Evolutionary conservation across 2,329 filamentous ascomycete genomes (phyloP), one percentile per base, ranked within the genome.

Genomic region (Clonostachys chloroleuca): DNA sequence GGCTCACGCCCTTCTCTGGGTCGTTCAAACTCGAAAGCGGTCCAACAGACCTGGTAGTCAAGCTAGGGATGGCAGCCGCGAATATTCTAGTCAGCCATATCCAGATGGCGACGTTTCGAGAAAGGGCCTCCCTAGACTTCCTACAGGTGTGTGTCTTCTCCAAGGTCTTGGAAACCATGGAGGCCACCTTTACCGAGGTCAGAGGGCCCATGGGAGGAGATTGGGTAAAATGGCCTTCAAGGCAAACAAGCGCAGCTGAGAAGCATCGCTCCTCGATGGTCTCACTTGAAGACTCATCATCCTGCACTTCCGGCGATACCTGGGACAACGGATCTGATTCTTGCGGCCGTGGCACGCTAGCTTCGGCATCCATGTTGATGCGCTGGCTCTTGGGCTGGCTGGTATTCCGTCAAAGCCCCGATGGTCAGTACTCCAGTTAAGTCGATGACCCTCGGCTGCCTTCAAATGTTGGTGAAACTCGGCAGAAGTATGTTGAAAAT

Each of bases 261-360:
- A 86, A 84, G 60, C 73, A 77, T 49, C 81, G 72, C 66, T 86
- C 82, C 63, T 86, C 82, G 57, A 84, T 81, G 36, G 77, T 77
- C 59, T 81, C 65, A 34, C 18, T 40, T 33, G 43, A 42, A 30
- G 24, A 30, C 9, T 30, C 24, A 30, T 30, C 8, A 30, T 18
- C 40, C 24, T 42, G 40, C 12, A 17, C 5, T 7, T 42, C 13
- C 17, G 40, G 40, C 24, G 40, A 6, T 17, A 12, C 12, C 12
- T 42, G 17, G 18, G 18, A 5, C 13, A 47, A 50, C 24, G 34
- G 56, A 30, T 30, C 24, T 30, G 24, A 53, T 43, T 65, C 63
- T 14, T 53, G 49, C 34, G 59, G 43, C 43, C 52, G 56, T 12
- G 59, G 57, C 58, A 63, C 61, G 34, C 45, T 46, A 39, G 56